Base-by-base conservation (phyloP, 2,329 filamentous ascomycete genomes). In the Neofusicoccum sp. region DNA sequence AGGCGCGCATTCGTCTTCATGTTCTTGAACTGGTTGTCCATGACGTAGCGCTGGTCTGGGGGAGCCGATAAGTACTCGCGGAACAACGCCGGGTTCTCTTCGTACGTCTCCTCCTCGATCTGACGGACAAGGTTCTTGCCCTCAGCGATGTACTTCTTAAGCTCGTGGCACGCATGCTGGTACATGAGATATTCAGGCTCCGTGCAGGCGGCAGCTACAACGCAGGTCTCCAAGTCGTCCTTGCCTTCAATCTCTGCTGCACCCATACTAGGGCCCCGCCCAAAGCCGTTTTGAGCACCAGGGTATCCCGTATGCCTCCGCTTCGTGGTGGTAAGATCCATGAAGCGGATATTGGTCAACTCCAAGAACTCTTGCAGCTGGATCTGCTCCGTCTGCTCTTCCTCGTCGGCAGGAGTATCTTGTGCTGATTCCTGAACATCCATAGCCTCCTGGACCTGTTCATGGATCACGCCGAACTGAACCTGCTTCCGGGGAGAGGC, bases 21-120 rank as follows among this genome's bases (percentile, higher is more conserved):
- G 71, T 98, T 97, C 76, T 96, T 95, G 82, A 99, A 95, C 73
- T 98, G 93, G 67, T 91, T 95, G 78, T 99, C 94, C 89, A 99
- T 96, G 59, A 96, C 83, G 3, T 87, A 79, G 71, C 91, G 93
- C 73, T 96, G 88, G 66, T 96, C 92, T 0, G 92, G 87, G 0
- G 91, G 86, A 31, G 94, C 94, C 8, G 89, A 88, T 67, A 96
- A 87, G 74, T 99, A 99, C 74, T 98, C 95, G 64, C 87, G 88
- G 78, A 99, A 97, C 1, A 99, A 83, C 0, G 92, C 87, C 7
- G 95, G 95, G 71, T 97, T 97, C 64, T 97, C 92, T 67, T 92
- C 89, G 65, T 91, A 88, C 0, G 93, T 96, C 72, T 96, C 92
- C 0, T 84, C 87, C 74, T 98, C 95, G 64, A 99, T 96, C 68